Conservation (phyloP, 225 moss, liverwort and hornwort species). For the Antitrichia curtipendula region DNA sequence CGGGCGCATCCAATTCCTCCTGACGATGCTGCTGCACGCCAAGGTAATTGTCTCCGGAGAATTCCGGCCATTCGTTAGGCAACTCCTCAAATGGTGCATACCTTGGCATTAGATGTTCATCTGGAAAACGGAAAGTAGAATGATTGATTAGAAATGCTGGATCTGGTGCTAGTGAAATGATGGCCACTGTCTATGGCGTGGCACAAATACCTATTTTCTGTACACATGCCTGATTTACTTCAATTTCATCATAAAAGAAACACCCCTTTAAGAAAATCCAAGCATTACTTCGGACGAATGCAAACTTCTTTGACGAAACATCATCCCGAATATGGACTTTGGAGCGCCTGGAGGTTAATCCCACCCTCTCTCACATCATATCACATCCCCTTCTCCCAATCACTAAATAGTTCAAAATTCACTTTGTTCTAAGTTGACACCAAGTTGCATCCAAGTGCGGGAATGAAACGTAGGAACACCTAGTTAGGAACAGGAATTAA, state of each 20-base stretch:
- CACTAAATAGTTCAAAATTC: background rate
- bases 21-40: background rate
- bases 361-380: background rate
- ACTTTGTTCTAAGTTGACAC: background rate
- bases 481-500: background rate
- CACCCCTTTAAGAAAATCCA: background rate
- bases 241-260: background rate
- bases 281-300: background rate
- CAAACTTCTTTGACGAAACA: background rate
- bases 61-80: background rate
- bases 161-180: too few relatives aligned
- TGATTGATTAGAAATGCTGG: background rate
- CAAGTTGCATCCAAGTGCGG: background rate
- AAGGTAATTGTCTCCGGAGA: background rate
- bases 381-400: background rate
- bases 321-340: background rate
- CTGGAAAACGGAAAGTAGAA: background rate
- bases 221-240: too few relatives aligned
- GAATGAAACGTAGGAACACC: background rate
- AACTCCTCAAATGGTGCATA: background rate
- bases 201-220: too few relatives aligned
- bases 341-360: background rate
- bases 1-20: background rate
- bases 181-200: background rate
- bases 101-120: background rate